Percentiles rank a stretch among this genome's conserved stretches.
Evolutionary conservation across 441 rosid genomes (phyloP).

Genomic region (Euphorbia celastroides): DNA sequence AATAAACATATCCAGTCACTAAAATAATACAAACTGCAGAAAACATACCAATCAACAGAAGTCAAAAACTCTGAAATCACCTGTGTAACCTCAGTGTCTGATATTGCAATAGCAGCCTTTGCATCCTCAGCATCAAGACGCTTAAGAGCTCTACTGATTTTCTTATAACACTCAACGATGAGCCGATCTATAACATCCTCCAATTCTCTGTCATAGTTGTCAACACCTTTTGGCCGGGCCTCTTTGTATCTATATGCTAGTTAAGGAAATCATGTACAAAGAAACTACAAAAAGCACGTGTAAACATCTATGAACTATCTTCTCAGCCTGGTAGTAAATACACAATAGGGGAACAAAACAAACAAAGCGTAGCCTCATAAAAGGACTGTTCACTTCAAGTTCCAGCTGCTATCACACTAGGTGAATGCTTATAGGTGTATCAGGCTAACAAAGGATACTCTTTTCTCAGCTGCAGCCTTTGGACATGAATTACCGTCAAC

Average conservation of each 20-base stretch:
- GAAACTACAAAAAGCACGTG: not conserved
- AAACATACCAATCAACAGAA: not conserved
- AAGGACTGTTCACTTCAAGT: not conserved
- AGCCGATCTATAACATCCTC: constrained; percentile 95
- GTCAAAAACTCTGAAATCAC: constrained; percentile 27
- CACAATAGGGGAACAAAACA: not conserved
- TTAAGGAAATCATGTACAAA: constrained; percentile 25
- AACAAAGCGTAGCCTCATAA: not conserved
- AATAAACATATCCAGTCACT: constrained; percentile 4
- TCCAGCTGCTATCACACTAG: not conserved
- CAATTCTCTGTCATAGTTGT: constrained; percentile 85
- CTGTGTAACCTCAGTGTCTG: constrained; percentile 95
- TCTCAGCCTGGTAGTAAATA: not conserved
- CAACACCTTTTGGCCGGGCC: constrained; percentile 70
- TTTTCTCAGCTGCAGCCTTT: constrained; percentile 88
- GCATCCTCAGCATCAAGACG: constrained; percentile 99
- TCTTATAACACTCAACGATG: constrained; percentile 94
- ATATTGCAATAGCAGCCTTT: constrained; percentile 97
- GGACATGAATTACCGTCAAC: constrained; percentile 93
- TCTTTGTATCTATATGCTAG: constrained; percentile 68
- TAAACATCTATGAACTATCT: not conserved
- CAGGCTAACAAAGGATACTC: constrained; percentile 60
- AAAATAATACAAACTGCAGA: not conserved
- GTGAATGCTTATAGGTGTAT: not conserved
- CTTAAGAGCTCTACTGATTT: constrained; percentile 92